Evolutionary conservation across 208 protist species (phyloP).

Genomic region (Crithidia expoeki): DNA sequence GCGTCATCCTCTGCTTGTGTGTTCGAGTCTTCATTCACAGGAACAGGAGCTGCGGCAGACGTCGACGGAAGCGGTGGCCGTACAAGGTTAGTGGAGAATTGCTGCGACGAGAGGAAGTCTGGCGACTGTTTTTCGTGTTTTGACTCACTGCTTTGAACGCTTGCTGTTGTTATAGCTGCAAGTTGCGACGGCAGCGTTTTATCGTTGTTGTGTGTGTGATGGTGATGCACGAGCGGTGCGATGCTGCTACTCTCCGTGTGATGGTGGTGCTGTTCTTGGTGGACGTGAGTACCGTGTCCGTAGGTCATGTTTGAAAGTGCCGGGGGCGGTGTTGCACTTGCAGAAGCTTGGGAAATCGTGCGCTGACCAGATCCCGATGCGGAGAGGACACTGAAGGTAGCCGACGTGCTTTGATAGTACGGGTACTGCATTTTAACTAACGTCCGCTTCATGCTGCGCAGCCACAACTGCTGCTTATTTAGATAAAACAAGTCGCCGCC

Average conservation of each 20-base stretch:
- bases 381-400: conserved; percentile 15
- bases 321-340: too few species aligned
- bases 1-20: background rate
- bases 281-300: too few species aligned
- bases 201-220: background rate
- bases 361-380: background rate
- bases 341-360: too few species aligned
- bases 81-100: background rate
- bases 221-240: background rate
- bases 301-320: too few species aligned
- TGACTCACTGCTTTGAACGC: too few species aligned
- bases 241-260: background rate
- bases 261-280: conserved; percentile 5
- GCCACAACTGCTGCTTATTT: conserved; percentile 65
- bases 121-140: too few species aligned
- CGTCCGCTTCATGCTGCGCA: conserved; percentile 54
- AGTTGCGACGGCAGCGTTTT: too few species aligned
- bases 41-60: background rate
- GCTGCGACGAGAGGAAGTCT: background rate
- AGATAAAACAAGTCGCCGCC: conserved; percentile 87
- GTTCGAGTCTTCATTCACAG: background rate
- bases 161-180: background rate
- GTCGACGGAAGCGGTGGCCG: background rate
- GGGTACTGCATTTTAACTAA: conserved; percentile 57
- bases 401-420: conserved; percentile 49